Percentiles rank a stretch among this genome's conserved stretches.
Evolutionary conservation across 2,329 filamentous ascomycete species (phyloP).

Genomic region (Juglanconis sp.): DNA sequence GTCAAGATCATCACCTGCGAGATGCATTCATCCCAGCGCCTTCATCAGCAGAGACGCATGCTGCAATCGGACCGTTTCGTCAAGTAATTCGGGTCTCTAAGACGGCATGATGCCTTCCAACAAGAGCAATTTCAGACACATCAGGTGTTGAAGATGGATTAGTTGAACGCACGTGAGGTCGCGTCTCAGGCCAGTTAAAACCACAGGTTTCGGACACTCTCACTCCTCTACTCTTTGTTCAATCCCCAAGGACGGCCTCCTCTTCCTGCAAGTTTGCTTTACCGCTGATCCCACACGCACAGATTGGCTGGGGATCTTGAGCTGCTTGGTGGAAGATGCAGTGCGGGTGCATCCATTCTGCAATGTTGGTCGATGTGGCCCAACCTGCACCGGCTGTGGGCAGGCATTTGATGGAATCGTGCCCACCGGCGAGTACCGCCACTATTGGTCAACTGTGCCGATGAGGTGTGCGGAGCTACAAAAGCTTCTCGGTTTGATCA

Average conservation of each 20-base stretch:
- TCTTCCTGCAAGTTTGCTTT: neutral
- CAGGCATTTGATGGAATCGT: too few species aligned
- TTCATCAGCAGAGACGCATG: neutral
- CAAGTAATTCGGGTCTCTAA: neutral
- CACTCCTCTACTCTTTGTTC: neutral
- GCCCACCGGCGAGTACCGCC: too few species aligned
- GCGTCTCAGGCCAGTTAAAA: neutral
- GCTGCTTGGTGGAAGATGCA: neutral
- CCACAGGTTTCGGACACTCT: neutral
- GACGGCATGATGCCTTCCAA: neutral
- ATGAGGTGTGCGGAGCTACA: too few species aligned
- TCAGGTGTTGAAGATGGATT: too few species aligned
- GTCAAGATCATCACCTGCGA: neutral
- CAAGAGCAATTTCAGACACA: neutral
- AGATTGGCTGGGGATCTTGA: neutral
- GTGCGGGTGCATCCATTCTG: neutral
- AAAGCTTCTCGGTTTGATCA: too few species aligned
- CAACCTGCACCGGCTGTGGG: too few species aligned
- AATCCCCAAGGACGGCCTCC: neutral
- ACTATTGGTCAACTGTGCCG: too few species aligned
- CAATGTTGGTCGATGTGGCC: neutral
- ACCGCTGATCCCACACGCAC: neutral
- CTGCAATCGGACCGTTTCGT: too few species aligned
- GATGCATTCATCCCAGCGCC: neutral
- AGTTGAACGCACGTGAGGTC: neutral